Evolutionary conservation across 257 asterid genomes (phyloP).

Genomic region (Sherardia arvensis): DNA sequence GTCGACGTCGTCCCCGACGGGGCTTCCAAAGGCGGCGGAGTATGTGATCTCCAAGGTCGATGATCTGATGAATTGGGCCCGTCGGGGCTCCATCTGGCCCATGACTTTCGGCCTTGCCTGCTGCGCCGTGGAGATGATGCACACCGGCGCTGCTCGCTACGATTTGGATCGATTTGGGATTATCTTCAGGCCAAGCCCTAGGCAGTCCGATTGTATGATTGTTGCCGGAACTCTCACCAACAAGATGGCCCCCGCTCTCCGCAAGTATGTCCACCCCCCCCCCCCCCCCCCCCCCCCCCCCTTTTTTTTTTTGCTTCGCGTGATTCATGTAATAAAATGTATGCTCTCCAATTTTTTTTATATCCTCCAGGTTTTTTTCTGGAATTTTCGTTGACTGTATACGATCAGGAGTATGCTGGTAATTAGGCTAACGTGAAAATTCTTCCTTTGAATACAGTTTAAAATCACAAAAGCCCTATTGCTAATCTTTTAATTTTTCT

Average conservation of each 20-base stretch:
- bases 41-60: constrained; percentile 91
- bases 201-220: constrained; percentile 92
- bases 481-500: too few relatives aligned
- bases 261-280: constrained; percentile 66
- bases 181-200: constrained; percentile 95
- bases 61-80: constrained; percentile 94
- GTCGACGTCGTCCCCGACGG: constrained; percentile 61
- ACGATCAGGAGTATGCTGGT: too few relatives aligned
- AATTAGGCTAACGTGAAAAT: too few relatives aligned
- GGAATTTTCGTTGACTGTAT: too few relatives aligned
- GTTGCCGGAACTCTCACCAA: constrained; percentile 90
- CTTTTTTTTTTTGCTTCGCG: background rate
- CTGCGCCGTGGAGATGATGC: constrained; percentile 99
- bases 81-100: constrained; percentile 96
- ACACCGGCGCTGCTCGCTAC: constrained; percentile 93
- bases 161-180: constrained; percentile 94
- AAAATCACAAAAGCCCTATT: too few relatives aligned
- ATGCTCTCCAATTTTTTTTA: background rate
- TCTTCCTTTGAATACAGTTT: too few relatives aligned
- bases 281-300: too few relatives aligned
- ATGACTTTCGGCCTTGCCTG: constrained; percentile 96
- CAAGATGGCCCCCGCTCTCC: constrained; percentile 99
- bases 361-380: too few relatives aligned
- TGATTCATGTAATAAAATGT: background rate
- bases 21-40: constrained; percentile 76